Evolutionary conservation across 768 basidiomycete genomes (phyloP).

Genomic region (Lactarius psammicola): DNA sequence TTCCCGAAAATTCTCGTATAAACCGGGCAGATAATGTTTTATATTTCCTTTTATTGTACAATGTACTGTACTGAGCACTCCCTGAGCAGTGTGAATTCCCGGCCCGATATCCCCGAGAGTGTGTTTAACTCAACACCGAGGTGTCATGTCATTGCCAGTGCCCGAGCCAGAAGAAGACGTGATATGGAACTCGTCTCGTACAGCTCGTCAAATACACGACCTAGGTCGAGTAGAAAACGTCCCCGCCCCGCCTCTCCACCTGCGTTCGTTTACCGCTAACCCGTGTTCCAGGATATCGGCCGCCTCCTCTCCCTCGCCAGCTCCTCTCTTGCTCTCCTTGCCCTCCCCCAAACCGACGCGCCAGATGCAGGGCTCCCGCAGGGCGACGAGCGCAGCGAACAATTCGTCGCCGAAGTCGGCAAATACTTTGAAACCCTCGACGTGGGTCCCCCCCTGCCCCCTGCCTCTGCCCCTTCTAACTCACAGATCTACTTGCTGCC

Average conservation of each 20-base stretch:
- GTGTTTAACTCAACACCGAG: no score
- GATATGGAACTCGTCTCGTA: constrained; percentile 78
- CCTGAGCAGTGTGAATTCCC: background rate
- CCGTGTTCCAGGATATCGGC: constrained; percentile 60
- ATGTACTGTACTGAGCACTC: no score
- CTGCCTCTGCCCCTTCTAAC: constrained; percentile 4
- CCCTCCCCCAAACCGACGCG: constrained; percentile 78
- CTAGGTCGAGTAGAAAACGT: constrained; percentile 82
- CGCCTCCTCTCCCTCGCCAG: constrained; percentile 72
- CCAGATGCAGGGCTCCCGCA: constrained; percentile 68
- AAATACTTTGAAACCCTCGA: constrained; percentile 84
- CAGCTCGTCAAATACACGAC: constrained; percentile 77
- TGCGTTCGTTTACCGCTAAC: background rate
- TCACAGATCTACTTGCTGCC: constrained; percentile 10
- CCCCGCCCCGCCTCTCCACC: constrained; percentile 8
- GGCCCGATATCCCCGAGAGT: background rate
- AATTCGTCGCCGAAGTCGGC: constrained; percentile 81
- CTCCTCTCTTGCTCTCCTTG: constrained; percentile 74
- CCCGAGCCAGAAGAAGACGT: constrained; percentile 44
- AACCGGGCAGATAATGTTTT: background rate
- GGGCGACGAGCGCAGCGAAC: constrained; percentile 80
- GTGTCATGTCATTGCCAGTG: background rate
- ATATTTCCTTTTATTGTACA: no score
- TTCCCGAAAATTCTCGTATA: background rate
- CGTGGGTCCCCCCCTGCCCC: constrained; percentile 40